Percentiles rank a stretch among this genome's conserved stretches.
Conservation (phyloP, 192 early-diverging fungal species). For the Mortierella alpina region DNA sequence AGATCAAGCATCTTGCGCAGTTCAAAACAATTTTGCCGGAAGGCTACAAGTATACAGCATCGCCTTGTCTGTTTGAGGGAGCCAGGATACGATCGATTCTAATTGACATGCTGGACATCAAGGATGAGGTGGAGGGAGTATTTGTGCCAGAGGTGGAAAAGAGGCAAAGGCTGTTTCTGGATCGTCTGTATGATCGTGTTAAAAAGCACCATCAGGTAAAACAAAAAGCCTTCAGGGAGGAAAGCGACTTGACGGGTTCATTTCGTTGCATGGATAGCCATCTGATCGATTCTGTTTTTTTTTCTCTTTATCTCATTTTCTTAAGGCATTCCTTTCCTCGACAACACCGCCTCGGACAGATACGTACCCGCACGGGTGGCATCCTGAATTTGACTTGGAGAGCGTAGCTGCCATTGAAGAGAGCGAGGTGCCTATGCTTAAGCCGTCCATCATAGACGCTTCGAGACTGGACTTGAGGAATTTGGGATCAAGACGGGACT, state of each 20-base stretch:
- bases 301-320: not conserved
- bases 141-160: conserved; percentile 27
- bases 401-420: conserved; percentile 30
- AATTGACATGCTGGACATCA: conserved; percentile 19
- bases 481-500: conserved; percentile 4
- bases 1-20: conserved; percentile 47
- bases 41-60: conserved; percentile 17
- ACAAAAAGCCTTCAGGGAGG: not conserved
- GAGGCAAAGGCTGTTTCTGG: conserved; percentile 10
- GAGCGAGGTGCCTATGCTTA: conserved; percentile 19
- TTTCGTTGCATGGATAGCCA: not conserved
- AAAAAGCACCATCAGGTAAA: conserved; percentile 23
- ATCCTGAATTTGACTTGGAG: conserved; percentile 47
- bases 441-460: conserved; percentile 19
- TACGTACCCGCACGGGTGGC: conserved; percentile 35
- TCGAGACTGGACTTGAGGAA: conserved; percentile 16
- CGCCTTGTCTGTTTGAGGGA: conserved; percentile 36
- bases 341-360: conserved; percentile 28
- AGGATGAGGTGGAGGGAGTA: conserved; percentile 10
- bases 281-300: too few relatives aligned
- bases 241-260: not conserved
- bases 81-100: conserved; percentile 25
- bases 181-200: conserved; percentile 24
- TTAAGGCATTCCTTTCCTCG: conserved; percentile 30
- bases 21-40: conserved; percentile 42